phyloP scores from a whole-genome alignment of 164 flowering plant genomes.

The Aristolochia californica region DNA sequence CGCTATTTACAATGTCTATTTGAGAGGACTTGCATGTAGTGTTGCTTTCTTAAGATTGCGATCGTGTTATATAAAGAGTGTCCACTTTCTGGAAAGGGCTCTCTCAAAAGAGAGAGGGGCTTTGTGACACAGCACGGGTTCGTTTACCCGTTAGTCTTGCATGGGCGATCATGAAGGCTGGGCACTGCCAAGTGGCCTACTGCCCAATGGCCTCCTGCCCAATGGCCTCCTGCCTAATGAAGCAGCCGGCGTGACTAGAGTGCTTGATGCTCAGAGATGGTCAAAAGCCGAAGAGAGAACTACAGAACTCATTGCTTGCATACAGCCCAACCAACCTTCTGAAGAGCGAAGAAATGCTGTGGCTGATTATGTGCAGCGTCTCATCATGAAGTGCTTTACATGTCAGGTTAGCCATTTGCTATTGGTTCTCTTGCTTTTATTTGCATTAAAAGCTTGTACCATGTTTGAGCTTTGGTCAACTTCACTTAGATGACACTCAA shows the following conservation, averaged over 20 bases:
- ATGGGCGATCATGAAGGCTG: constrained; percentile 87
- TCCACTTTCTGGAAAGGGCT: background rate
- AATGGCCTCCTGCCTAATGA: constrained; percentile 75
- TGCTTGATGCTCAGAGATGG: constrained; percentile 72
- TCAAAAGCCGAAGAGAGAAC: constrained; percentile 79
- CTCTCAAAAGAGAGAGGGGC: background rate
- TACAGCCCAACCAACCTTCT: constrained; percentile 82
- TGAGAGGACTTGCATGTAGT: too few species aligned
- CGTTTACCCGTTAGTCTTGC: constrained; percentile 18
- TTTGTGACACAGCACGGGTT: constrained; percentile 7
- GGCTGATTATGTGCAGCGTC: constrained; percentile 83
- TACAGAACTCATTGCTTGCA: constrained; percentile 76
- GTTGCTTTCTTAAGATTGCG: too few species aligned
- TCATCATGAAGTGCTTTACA: constrained; percentile 73
- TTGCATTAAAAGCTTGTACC: too few species aligned
- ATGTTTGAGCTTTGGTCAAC: background rate
- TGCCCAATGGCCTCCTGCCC: too few species aligned
- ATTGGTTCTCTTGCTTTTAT: background rate
- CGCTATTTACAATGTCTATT: too few species aligned
- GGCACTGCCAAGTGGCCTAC: constrained; percentile 78
- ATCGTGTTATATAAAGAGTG: too few species aligned
- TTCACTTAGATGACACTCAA: background rate
- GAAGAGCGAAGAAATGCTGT: constrained; percentile 83
- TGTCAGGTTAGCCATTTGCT: constrained; percentile 48
- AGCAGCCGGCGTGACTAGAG: constrained; percentile 38